Evolutionary conservation across 768 basidiomycete genomes (phyloP).

Genomic region (Rhizopogon vesiculosus): DNA sequence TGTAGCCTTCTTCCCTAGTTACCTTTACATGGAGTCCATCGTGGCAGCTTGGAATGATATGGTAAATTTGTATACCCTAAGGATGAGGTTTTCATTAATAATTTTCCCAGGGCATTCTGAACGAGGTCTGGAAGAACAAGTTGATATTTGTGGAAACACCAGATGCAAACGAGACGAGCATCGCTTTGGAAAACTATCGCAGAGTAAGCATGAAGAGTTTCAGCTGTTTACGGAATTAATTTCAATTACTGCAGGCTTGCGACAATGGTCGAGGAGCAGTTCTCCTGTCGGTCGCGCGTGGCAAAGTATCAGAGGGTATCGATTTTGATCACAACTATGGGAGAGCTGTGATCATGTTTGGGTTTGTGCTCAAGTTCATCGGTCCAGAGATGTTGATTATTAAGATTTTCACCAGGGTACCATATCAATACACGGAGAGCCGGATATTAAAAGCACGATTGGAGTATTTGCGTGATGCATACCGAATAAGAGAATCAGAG

Average conservation of each 20-base stretch:
- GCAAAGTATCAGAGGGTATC: slow-evolving; percentile 99
- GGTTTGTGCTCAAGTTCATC: slow-evolving; percentile 41
- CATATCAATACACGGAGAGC: slow-evolving; percentile 97
- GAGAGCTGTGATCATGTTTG: slow-evolving; percentile 99
- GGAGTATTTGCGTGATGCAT: slow-evolving; percentile 97
- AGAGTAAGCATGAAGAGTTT: slow-evolving; percentile 46
- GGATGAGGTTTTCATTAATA: neutral
- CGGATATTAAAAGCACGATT: slow-evolving; percentile 95
- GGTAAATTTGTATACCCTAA: slow-evolving; percentile 47
- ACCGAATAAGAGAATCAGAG: slow-evolving; percentile 97
- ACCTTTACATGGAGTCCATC: slow-evolving; percentile 99
- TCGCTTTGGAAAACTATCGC: slow-evolving; percentile 95
- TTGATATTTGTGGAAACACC: slow-evolving; percentile 99
- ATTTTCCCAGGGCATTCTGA: slow-evolving; percentile 79
- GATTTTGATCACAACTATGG: slow-evolving; percentile 99
- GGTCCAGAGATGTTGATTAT: neutral
- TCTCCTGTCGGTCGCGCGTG: slow-evolving; percentile 93
- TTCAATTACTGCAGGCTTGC: slow-evolving; percentile 62
- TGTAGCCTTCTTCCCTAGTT: slow-evolving; percentile 98
- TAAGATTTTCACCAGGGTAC: slow-evolving; percentile 51
- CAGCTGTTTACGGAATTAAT: neutral
- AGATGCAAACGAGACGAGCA: slow-evolving; percentile 97
- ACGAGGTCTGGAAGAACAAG: slow-evolving; percentile 99
- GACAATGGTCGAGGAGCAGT: slow-evolving; percentile 98
- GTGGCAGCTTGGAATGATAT: slow-evolving; percentile 99